Conservation (phyloP, 2,329 filamentous ascomycete genomes). For the Helicocarpus griseus region DNA sequence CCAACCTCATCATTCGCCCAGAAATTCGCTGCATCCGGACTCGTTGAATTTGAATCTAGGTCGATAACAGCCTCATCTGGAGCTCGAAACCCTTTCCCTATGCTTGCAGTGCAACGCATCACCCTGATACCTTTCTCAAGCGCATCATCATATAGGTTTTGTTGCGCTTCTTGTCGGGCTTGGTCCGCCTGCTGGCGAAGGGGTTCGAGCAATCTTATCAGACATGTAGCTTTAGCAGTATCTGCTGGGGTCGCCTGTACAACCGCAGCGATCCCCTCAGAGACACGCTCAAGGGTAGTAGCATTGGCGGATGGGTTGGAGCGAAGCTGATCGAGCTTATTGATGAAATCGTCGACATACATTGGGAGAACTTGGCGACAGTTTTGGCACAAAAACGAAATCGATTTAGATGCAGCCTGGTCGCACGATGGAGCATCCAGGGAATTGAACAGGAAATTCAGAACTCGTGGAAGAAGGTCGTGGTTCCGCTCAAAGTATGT, state of each 20-base stretch:
- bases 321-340: constrained; percentile 31
- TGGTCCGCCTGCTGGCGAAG: constrained; percentile 27
- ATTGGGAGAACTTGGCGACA: constrained; percentile 31
- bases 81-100: constrained; percentile 30
- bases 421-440: constrained; percentile 33
- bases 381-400: constrained; percentile 34
- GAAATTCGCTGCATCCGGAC: constrained; percentile 24
- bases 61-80: constrained; percentile 29
- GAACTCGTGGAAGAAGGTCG: constrained; percentile 28
- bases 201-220: constrained; percentile 29
- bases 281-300: constrained; percentile 32
- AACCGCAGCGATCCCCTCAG: constrained; percentile 36
- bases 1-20: constrained; percentile 27
- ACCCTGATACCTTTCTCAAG: constrained; percentile 25
- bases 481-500: constrained; percentile 36
- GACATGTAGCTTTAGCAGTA: constrained; percentile 28
- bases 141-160: constrained; percentile 25
- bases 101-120: constrained; percentile 32
- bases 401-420: constrained; percentile 33
- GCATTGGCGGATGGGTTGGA: constrained; percentile 26
- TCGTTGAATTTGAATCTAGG: constrained; percentile 17
- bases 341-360: constrained; percentile 35
- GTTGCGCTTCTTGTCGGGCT: constrained; percentile 23
- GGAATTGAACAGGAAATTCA: constrained; percentile 38
- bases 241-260: constrained; percentile 32